These are phyloP conservation scores for Dictyostelium intermedium DNA, from an alignment of 78 protist species.

Conservation along the genomic window DNA sequence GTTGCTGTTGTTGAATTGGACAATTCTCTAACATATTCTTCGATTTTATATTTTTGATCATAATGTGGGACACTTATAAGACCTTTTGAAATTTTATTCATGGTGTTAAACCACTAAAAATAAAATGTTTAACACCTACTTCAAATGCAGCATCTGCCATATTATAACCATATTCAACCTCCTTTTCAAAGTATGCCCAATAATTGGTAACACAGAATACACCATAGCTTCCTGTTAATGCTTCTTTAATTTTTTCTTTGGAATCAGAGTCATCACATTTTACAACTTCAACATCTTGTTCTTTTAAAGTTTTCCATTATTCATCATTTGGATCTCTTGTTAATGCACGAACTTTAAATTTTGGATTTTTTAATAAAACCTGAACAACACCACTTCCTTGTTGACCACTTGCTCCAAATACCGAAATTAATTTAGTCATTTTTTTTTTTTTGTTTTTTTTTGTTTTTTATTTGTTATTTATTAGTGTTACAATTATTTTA, in stretches of 20 bases:
- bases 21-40: neutral
- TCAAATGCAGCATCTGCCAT: constrained; percentile 1
- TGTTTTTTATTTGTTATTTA: neutral
- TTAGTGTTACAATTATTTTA: too few relatives aligned
- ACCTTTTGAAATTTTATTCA: neutral
- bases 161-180: neutral
- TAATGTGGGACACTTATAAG: neutral
- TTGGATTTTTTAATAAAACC: neutral
- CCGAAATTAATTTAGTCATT: neutral
- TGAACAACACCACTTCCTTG: constrained; percentile 1
- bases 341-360: constrained; percentile 9
- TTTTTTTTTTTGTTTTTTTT: neutral
- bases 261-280: neutral
- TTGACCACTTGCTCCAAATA: constrained; percentile 1
- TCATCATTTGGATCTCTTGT: neutral
- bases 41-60: neutral
- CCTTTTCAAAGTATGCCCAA: neutral
- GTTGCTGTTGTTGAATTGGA: too few relatives aligned
- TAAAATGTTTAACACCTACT: neutral
- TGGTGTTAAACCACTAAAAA: neutral
- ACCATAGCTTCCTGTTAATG: constrained; percentile 6
- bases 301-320: neutral
- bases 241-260: neutral
- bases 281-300: constrained; percentile 12
- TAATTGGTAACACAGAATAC: constrained; percentile 11